A percentile compares a stretch with the other conserved stretches of the same genome.
phyloP scores from a whole-genome alignment of 164 flowering plant genomes.

The Liriodendron chinense region DNA sequence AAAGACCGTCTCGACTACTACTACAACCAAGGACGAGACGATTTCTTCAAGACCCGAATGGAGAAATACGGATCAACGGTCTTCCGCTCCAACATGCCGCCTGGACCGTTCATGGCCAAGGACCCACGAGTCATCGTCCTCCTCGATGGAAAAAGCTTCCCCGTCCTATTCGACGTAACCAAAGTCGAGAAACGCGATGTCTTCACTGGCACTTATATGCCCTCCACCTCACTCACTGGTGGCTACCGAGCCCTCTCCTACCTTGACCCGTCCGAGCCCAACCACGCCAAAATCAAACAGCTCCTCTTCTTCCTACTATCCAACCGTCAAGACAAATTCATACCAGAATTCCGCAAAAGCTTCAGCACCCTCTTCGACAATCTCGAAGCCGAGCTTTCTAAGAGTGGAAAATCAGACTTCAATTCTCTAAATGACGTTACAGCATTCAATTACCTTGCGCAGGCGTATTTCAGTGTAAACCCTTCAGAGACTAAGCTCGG shows the following conservation, averaged over 20 bases:
- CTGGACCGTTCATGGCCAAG: slow-evolving; percentile 60
- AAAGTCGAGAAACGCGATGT: slow-evolving; percentile 40
- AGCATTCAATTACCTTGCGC: no score
- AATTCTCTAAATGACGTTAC: slow-evolving; percentile 15
- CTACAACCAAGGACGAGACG: slow-evolving; percentile 37
- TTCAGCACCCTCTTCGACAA: slow-evolving; percentile 9
- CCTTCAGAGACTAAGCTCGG: no score
- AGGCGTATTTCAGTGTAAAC: no score
- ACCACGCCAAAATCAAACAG: slow-evolving; percentile 26
- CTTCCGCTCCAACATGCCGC: slow-evolving; percentile 67
- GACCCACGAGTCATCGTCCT: slow-evolving; percentile 59
- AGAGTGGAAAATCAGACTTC: slow-evolving; percentile 24
- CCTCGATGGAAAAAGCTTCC: slow-evolving; percentile 53
- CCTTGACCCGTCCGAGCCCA: slow-evolving; percentile 40
- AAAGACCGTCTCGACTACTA: slow-evolving; percentile 40
- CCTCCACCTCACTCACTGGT: slow-evolving; percentile 37
- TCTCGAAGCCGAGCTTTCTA: slow-evolving; percentile 23
- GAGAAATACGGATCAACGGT: slow-evolving; percentile 35
- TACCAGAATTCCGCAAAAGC: slow-evolving; percentile 25
- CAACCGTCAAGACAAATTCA: slow-evolving; percentile 12
- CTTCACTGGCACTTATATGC: slow-evolving; percentile 41
- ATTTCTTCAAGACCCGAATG: slow-evolving; percentile 29
- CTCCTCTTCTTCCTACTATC: slow-evolving; percentile 19
- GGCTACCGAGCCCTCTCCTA: slow-evolving; percentile 29
- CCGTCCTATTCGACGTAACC: slow-evolving; percentile 39